These are phyloP conservation scores for Rhizopogon roseolus DNA, from an alignment of 768 basidiomycete species.

Conservation along the genomic window DNA sequence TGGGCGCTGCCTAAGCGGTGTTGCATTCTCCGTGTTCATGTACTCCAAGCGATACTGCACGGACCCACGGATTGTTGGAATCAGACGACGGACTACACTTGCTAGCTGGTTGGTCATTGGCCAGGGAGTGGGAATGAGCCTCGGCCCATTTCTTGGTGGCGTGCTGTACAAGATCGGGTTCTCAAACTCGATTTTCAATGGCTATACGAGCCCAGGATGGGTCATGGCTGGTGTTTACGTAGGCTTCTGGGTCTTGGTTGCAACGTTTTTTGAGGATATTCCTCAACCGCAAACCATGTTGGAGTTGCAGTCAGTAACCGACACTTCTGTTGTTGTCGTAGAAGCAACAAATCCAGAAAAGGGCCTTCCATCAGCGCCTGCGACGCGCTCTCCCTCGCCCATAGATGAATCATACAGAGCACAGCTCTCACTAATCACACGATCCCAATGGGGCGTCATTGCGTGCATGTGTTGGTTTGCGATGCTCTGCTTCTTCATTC, in stretches of 20 bases:
- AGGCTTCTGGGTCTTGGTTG: slow-evolving; percentile 41
- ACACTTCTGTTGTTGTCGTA: no score
- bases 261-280: slow-evolving; percentile 38
- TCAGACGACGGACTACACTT: slow-evolving; percentile 57
- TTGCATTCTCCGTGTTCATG: slow-evolving; percentile 62
- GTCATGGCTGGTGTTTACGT: slow-evolving; percentile 52
- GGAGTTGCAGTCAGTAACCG: slow-evolving; percentile 8
- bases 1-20: slow-evolving; percentile 59
- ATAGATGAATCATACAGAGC: slow-evolving; percentile 5
- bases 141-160: slow-evolving; percentile 63
- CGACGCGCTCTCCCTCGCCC: neutral
- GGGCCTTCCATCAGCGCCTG: neutral
- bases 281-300: slow-evolving; percentile 12
- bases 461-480: slow-evolving; percentile 67
- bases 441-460: slow-evolving; percentile 46
- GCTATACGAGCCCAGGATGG: slow-evolving; percentile 65
- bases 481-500: slow-evolving; percentile 66
- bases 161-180: slow-evolving; percentile 59
- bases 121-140: slow-evolving; percentile 56
- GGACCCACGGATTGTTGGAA: slow-evolving; percentile 61
- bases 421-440: slow-evolving; percentile 14
- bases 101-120: slow-evolving; percentile 61
- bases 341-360: slow-evolving; percentile 2
- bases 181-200: slow-evolving; percentile 55
- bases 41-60: slow-evolving; percentile 66